Evolutionary conservation across 176 grass and related monocot genomes (phyloP), one percentile per base, ranked within the genome.

Genomic region (Luzula sylvatica): DNA sequence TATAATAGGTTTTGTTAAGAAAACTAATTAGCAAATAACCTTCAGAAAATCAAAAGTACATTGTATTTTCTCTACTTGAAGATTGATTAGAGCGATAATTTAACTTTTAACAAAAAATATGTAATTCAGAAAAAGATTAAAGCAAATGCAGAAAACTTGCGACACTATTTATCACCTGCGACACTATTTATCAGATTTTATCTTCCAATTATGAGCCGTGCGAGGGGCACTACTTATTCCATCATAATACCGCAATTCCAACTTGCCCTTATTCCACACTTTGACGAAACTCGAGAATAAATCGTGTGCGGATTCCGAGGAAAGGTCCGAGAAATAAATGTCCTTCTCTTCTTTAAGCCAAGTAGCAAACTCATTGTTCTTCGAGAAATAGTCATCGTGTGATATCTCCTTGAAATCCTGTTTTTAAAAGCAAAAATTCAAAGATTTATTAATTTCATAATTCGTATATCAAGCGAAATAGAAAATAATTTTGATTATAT

Each of bases 311-410:
- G 74, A 51, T 35, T 86, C 85, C 13, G 92, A 82, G 43, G 85
- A 80, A 56, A 98, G 86, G 41, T 98, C 81, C 18, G 71, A 86
- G 56, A 98, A 98, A 75, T 80, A 98, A 66, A 90, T 86, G 15
- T 59, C 58, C 52, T 79, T 79, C 64, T 83, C 71, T 83, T 90
- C 78, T 68, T 87, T 90, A 41, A 90, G 74, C 81, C 92, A 98
- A 4, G 85, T 83, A 3, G 86, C 71, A 13, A 98, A 98, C 52
- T 98, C 92, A 11, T 90, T 90, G 75, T 77, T 98, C 56, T 87
- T 98, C 13, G 92, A 68, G 26, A 86, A 98, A 21, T 98, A 98
- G 65, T 98, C 86, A 38, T 90, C 86, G 61, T 98, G 83, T 30
- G 92, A 87, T 42, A 90, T 80, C 68, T 98, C 75, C 71, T 77